Evolutionary conservation across 1,139 yeast species (phyloP).

Genomic region (Pichia sp.): DNA sequence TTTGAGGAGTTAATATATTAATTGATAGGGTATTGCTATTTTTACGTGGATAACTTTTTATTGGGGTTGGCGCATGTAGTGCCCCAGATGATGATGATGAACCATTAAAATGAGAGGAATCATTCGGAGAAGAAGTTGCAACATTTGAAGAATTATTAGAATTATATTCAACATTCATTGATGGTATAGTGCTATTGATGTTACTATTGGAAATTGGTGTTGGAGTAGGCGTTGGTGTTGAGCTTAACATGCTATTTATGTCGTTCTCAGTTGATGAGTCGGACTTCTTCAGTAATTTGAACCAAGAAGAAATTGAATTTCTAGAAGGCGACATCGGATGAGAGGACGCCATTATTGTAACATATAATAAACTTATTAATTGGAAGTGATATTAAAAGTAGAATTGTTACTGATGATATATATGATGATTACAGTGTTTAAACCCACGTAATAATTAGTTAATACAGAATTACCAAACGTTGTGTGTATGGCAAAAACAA

Average conservation of each 20-base stretch:
- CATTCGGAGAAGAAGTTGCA: neutral
- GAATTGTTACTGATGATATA: too few species aligned
- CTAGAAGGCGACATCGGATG: slow-evolving; percentile 11
- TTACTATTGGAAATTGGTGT: neutral
- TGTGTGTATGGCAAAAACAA: too few species aligned
- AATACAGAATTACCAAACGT: too few species aligned
- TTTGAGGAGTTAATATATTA: slow-evolving; percentile 6
- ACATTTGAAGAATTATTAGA: neutral
- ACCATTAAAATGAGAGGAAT: neutral
- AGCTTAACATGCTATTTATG: neutral
- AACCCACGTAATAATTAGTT: too few species aligned
- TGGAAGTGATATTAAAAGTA: too few species aligned
- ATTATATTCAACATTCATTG: neutral
- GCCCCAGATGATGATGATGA: neutral
- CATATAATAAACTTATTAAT: too few species aligned
- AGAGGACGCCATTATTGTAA: slow-evolving; percentile 3
- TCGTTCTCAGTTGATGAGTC: neutral
- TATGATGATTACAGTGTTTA: neutral
- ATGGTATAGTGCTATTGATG: neutral
- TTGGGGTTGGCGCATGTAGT: slow-evolving; percentile 3
- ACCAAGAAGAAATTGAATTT: slow-evolving; percentile 10
- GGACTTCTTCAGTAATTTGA: slow-evolving; percentile 8
- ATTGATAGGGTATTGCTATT: slow-evolving; percentile 10
- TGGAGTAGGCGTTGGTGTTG: neutral
- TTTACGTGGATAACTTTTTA: slow-evolving; percentile 3